Base-by-base conservation (phyloP, 768 basidiomycete genomes). In the Cubamyces sp. region DNA sequence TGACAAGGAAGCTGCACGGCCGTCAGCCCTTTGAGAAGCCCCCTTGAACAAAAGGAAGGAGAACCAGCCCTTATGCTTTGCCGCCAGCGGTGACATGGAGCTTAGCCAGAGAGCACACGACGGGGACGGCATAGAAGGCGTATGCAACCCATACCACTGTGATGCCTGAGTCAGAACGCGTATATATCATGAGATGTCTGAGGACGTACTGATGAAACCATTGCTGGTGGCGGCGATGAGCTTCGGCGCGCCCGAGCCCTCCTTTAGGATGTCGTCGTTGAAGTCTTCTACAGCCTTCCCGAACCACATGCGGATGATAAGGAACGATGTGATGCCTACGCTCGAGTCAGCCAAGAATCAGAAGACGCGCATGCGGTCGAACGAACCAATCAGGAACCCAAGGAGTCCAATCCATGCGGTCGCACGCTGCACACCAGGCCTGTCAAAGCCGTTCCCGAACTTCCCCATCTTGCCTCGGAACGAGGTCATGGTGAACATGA, bases 111-210 rank as follows among this genome's bases (percentile, higher is more conserved):
- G 88, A 84, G 62, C 84, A 82, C 19, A 91, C 81, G 45, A 92
- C 77, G 5, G 91, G 88, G 21, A 91, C 82, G 2, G 81, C 84
- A 62, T 83, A 87, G 70, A 93, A 92, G 5, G 87, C 84, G 65
- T 90, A 91, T 16, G 83, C 90, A 19, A 91, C 84, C 84, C 87
- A 92, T 45, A 87, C 79, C 89, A 93, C 91, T 93, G 46, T 16
- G 25, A 58, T 49, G 4, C 14, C 6, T 16, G 42, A 26, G 18
- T 23, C 49, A 54, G 37, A 25, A 3, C 57, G 34, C 12, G 21
- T 48, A 5, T 40, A 23, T 21, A 37, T 21, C 39, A 23, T 16
- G 49, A 54, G 18, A 39, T 46, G 21, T 54, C 9, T 30, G 15
- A 9, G 54, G 16, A 81, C 87, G 69, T 64, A 92, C 91, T 90